Evolutionary conservation across 176 grass and related monocot genomes (phyloP).

Genomic region (Phoenix dactylifera): DNA sequence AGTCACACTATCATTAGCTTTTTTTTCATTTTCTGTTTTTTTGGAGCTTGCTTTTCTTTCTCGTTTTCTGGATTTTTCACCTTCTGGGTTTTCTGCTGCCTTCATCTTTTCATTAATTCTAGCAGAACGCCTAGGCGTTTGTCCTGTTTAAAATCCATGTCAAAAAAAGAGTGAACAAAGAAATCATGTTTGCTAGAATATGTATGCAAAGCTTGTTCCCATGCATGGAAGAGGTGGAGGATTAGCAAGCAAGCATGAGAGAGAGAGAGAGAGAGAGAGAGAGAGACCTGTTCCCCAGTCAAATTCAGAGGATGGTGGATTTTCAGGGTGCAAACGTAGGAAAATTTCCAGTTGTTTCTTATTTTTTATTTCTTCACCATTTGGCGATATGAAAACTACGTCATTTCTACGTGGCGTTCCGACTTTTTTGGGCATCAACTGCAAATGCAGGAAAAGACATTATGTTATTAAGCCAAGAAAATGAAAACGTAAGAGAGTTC

Average conservation of each 20-base stretch:
- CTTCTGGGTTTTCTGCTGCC: slow-evolving; percentile 11
- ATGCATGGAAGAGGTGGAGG: neutral
- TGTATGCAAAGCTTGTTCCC: neutral
- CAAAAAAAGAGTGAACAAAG: neutral
- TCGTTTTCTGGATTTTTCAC: slow-evolving; percentile 12
- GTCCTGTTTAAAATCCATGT: neutral
- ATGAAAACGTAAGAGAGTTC: no score
- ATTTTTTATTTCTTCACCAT: slow-evolving; percentile 13
- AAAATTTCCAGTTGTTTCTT: slow-evolving; percentile 14
- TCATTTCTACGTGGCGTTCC: slow-evolving; percentile 18
- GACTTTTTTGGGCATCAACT: slow-evolving; percentile 11
- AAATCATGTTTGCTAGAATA: neutral
- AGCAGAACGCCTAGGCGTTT: slow-evolving; percentile 15
- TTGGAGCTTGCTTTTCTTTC: slow-evolving; percentile 16
- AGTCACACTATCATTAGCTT: neutral
- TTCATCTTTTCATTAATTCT: slow-evolving; percentile 16
- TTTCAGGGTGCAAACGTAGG: slow-evolving; percentile 10
- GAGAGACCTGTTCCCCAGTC: slow-evolving; percentile 16
- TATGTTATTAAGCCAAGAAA: no score
- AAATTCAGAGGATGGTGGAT: slow-evolving; percentile 20
- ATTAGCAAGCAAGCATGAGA: neutral
- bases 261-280: neutral
- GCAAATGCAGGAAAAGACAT: neutral
- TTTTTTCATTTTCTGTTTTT: slow-evolving; percentile 14
- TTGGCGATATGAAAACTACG: slow-evolving; percentile 13